Conservation (phyloP, 805 yeast species). For the Kuraishia cidri region DNA sequence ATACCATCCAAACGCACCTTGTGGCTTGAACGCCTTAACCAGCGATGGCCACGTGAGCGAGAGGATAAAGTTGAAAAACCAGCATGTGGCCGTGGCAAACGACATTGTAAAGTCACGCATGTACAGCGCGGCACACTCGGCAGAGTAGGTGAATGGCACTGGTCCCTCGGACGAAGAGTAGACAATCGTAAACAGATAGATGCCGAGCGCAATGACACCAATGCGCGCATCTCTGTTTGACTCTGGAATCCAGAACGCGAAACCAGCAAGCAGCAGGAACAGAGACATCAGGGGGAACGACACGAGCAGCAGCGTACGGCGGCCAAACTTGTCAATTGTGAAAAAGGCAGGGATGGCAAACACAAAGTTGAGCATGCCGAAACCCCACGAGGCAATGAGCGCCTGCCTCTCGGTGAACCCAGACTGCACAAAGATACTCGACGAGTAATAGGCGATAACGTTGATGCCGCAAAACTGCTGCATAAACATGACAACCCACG, state of each 20-base stretch:
- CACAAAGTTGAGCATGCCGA: conserved; percentile 71
- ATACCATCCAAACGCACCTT: conserved; percentile 85
- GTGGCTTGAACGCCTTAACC: conserved; percentile 55
- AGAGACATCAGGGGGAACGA: conserved; percentile 61
- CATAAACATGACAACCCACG: conserved; percentile 80
- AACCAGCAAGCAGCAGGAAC: conserved; percentile 53
- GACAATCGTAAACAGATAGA: conserved; percentile 62
- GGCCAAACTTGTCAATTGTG: conserved; percentile 72
- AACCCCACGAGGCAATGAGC: conserved; percentile 77
- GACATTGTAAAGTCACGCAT: conserved; percentile 79
- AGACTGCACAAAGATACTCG: conserved; percentile 63
- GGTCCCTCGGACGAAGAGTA: conserved; percentile 88
- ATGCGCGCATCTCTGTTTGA: conserved; percentile 37
- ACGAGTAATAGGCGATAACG: conserved; percentile 80
- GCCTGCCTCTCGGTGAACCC: conserved; percentile 57
- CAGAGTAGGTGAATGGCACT: conserved; percentile 82
- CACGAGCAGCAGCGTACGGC: conserved; percentile 48
- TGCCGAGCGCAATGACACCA: conserved; percentile 64
- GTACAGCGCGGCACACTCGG: conserved; percentile 75
- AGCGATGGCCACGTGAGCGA: conserved; percentile 79
- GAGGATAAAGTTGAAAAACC: conserved; percentile 65
- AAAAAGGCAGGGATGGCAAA: conserved; percentile 80
- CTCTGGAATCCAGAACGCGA: conserved; percentile 62
- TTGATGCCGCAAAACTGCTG: conserved; percentile 90
- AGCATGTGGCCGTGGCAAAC: conserved; percentile 64